Conservation (phyloP, 225 moss, liverwort and hornwort species). For the Pseudisothecium myosuroides region DNA sequence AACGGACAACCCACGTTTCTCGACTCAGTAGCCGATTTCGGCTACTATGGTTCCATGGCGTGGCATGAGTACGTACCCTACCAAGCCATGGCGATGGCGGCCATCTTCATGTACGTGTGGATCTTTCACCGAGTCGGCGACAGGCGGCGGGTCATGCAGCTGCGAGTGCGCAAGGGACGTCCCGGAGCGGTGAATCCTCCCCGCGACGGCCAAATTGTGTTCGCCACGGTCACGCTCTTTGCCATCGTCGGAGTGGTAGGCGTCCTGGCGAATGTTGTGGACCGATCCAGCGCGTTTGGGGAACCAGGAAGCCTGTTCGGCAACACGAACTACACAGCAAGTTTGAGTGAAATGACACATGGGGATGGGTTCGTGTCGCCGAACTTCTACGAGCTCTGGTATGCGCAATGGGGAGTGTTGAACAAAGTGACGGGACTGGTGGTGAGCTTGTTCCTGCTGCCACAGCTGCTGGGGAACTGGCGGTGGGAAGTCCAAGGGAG, state of each 20-base stretch:
- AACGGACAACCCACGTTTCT: background rate
- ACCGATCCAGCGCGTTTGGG: background rate
- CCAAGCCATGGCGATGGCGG: background rate
- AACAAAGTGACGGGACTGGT: background rate
- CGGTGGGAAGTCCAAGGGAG: conserved; percentile 5
- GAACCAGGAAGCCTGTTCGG: background rate
- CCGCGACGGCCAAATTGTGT: background rate
- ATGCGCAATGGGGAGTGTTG: background rate
- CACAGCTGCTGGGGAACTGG: conserved; percentile 12
- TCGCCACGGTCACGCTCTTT: background rate
- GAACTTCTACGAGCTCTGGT: background rate
- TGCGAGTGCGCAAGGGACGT: background rate
- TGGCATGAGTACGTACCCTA: conserved; percentile 10
- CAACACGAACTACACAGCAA: background rate
- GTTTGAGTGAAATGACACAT: background rate
- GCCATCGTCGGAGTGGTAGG: background rate
- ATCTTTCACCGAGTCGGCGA: conserved; percentile 9
- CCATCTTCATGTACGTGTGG: conserved; percentile 23
- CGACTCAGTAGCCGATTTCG: background rate
- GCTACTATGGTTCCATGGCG: background rate
- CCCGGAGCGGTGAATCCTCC: background rate
- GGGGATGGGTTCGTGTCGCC: background rate
- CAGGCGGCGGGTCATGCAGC: conserved; percentile 10
- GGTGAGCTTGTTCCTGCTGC: conserved; percentile 5
- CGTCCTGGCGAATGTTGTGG: background rate